Base-by-base conservation (phyloP, 2,329 filamentous ascomycete genomes). In the Calonectria hawksworthii region DNA sequence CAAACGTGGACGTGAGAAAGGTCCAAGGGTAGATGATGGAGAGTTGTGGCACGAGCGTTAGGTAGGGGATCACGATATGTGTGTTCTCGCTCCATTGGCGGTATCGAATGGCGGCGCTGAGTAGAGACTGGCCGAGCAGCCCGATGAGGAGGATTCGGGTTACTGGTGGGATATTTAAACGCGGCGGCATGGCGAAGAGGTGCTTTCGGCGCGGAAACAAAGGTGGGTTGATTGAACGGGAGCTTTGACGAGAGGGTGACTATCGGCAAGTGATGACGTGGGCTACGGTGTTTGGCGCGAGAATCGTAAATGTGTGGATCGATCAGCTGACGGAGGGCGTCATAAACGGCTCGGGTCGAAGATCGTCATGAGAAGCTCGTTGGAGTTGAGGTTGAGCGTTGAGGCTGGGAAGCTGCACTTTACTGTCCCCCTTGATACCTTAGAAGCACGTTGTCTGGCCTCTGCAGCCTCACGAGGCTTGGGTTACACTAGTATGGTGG, bases 11-110 rank as follows among this genome's bases (percentile, higher is more conserved):
- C 3, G 95, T 94, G 71, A 98, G 81, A 77, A 98, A 94, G 1
- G 96, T 98, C 97, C 97, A 99, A 0, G 97, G 97, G 83, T 98
- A 98, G 82, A 95, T 90, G 74, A 98, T 88, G 73, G 96, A 96
- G 71, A 93, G 88, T 80, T 95, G 93, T 9, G 97, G 97, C 54
- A 99, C 92, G 75, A 99, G 91, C 70, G 94, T 94, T 74, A 99
- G 90, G 87, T 96, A 99, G 74, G 96, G 95, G 74, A 97, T 92
- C 79, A 95, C 92, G 78, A 94, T 93, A 83, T 90, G 89, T 81
- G 87, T 90, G 84, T 91, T 88, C 82, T 87, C 89, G 66, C 87
- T 90, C 90, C 92, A 94, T 86, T 94, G 91, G 75, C 91, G 90
- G 83, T 94, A 94, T 71, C 95, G 92, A 85, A 98, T 92, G 79